A percentile compares a stretch with the other conserved stretches of the same genome.
Evolutionary conservation across 2,329 filamentous ascomycete genomes (phyloP).

Genomic region (Aspergillus flavus): DNA sequence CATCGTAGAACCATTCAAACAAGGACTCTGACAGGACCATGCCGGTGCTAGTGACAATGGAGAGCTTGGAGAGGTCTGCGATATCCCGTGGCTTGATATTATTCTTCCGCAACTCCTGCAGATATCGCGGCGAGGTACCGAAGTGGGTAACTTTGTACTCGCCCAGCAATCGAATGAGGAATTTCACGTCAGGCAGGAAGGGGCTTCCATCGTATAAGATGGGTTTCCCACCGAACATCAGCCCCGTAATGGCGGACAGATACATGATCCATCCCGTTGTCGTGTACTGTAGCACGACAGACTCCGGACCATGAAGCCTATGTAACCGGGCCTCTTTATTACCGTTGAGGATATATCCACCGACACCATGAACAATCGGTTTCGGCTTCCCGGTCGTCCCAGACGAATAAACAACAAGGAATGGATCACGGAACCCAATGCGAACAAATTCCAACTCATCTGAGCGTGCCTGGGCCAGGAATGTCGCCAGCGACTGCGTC

Average conservation of each 20-base stretch:
- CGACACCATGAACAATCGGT: constrained; percentile 74
- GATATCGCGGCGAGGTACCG: constrained; percentile 75
- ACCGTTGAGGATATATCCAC: constrained; percentile 40
- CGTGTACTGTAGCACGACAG: constrained; percentile 60
- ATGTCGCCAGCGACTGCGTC: constrained; percentile 44
- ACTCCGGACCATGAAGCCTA: constrained; percentile 46
- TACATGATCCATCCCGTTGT: constrained; percentile 93
- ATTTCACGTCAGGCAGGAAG: constrained; percentile 68
- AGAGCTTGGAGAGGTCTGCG: constrained; percentile 64
- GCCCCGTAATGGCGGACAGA: constrained; percentile 59
- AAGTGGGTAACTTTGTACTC: constrained; percentile 70
- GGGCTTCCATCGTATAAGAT: constrained; percentile 84
- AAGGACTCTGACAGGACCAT: constrained; percentile 78
- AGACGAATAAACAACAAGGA: constrained; percentile 75
- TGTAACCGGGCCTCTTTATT: constrained; percentile 65
- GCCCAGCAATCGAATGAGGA: constrained; percentile 64
- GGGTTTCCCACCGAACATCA: constrained; percentile 63
- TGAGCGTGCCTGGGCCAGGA: constrained; percentile 36
- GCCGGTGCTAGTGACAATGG: constrained; percentile 70
- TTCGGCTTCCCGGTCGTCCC: constrained; percentile 84
- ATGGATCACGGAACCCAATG: constrained; percentile 72
- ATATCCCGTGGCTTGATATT: constrained; percentile 64
- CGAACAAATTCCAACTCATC: constrained; percentile 58
- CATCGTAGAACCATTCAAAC: constrained; percentile 79
- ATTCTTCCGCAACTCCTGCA: constrained; percentile 70